phyloP scores from a whole-genome alignment of 2,329 filamentous ascomycete genomes.

The Ceratocystis alfenasii region DNA sequence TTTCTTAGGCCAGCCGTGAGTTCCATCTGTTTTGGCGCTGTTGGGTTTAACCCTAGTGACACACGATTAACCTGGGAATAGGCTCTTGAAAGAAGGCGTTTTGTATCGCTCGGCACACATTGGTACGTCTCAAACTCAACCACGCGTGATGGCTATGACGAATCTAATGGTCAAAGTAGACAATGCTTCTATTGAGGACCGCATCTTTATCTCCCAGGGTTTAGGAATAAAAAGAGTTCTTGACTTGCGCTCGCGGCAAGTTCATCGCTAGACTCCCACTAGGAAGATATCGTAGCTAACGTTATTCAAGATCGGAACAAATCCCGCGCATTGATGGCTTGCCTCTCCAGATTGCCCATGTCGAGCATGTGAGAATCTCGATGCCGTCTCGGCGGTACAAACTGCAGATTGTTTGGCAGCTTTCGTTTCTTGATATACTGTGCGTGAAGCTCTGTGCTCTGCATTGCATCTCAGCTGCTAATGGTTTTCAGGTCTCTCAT shows the following conservation, averaged over 20 bases:
- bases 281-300: neutral
- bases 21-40: constrained; percentile 11
- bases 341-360: constrained; percentile 7
- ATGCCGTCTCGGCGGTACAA: constrained; percentile 14
- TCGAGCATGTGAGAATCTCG: constrained; percentile 5
- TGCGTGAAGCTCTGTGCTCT: neutral
- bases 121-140: constrained; percentile 30
- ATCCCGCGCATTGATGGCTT: constrained; percentile 6
- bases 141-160: neutral
- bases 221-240: constrained; percentile 60
- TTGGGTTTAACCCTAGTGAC: neutral
- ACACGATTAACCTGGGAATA: constrained; percentile 24
- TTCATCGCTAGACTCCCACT: neutral
- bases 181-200: constrained; percentile 57
- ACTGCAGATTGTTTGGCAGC: constrained; percentile 16
- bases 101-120: constrained; percentile 57
- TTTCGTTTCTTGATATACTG: constrained; percentile 20
- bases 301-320: constrained; percentile 4
- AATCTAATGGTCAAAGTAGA: constrained; percentile 35
- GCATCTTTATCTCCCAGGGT: constrained; percentile 43
- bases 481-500: constrained; percentile 26
- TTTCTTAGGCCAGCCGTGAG: constrained; percentile 44
- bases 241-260: constrained; percentile 65
- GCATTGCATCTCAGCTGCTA: constrained; percentile 35
- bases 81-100: constrained; percentile 47